Evolutionary conservation across 176 grass and related monocot species (phyloP).

Genomic region (Carex parvula): DNA sequence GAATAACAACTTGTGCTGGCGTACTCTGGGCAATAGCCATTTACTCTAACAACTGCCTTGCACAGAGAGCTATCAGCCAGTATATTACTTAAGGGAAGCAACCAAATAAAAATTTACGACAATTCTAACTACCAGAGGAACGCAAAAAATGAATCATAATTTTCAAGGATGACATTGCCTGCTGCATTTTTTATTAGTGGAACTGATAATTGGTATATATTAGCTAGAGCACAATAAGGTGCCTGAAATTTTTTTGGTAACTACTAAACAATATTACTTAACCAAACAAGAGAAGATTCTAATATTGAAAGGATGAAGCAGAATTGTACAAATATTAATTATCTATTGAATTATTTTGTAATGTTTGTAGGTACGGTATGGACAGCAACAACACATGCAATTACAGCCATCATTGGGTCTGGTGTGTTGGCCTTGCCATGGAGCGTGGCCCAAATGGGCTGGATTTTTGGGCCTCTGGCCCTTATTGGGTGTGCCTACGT

Average conservation of each 20-base stretch:
- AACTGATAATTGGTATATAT: not conserved
- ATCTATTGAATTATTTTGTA: not conserved
- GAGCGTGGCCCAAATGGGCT: conserved; percentile 96
- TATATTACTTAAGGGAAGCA: not conserved
- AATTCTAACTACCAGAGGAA: not conserved
- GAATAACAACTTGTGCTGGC: too few relatives aligned
- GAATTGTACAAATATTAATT: not conserved
- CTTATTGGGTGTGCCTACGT: conserved; percentile 81
- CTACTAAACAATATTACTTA: not conserved
- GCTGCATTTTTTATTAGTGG: not conserved
- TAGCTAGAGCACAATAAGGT: not conserved
- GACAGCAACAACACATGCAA: conserved; percentile 86
- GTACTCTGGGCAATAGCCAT: too few relatives aligned
- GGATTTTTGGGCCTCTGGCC: conserved; percentile 74
- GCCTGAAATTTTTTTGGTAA: not conserved
- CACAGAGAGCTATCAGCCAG: not conserved
- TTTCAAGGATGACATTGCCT: not conserved
- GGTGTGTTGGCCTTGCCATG: conserved; percentile 91
- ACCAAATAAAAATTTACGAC: not conserved
- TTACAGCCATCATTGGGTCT: conserved; percentile 86
- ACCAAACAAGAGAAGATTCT: not conserved
- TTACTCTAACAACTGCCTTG: not conserved
- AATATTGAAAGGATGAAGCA: not conserved
- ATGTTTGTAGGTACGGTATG: conserved; percentile 64
- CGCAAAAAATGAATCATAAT: not conserved